Base-by-base conservation (phyloP, 1,284 basidiomycete genomes). In the Cryptococcus neoformans region DNA sequence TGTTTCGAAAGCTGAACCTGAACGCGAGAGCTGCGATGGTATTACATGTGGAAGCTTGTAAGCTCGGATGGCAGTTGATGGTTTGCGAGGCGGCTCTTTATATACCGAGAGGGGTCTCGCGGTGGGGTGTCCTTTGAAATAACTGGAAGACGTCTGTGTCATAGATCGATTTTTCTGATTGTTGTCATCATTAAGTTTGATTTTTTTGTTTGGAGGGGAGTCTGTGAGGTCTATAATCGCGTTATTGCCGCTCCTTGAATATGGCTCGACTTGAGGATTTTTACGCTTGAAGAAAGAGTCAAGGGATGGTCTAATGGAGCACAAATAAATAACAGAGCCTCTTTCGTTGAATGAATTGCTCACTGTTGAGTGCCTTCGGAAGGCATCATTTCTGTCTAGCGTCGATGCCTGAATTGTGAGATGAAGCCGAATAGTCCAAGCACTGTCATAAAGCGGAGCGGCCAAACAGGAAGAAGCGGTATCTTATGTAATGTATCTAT, bases 241-340 rank as follows among this genome's bases (percentile, higher is more conserved):
- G 7, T 61, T 52, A 14, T 65, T 56, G 21, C 39, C 54, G 17
- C 56, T 59, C 40, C 49, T 54, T 21, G 51, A 45, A 10, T 58
- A 58, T 35, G 59, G 64, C 4, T 67, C 51, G 8, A 54, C 28
- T 7, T 63, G 62, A 6, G 72, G 65, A 4, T 66, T 56, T 48
- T 71, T 76, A 16, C 74, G 68, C 51, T 69, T 73, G 66, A 76
- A 77, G 66, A 77, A 77, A 39, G 67, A 54, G n/a, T 70, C 64
- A n/a, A 78, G 55, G 8, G 74, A 74, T 8, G 68, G 53, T 57
- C 73, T 76, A 49, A 9, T 11, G 40, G 10, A 35, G 14, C 28
- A 28, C 28, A 4, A 28, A 28, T 28, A 4, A 28, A 28, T 28
- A 28, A 28, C 28, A 28, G 28, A 28, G 28, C 28, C 28, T 28